A percentile compares a stretch with the other conserved stretches of the same genome.
Conservation (phyloP, 1,139 yeast genomes). For the Taphrina deformans region DNA sequence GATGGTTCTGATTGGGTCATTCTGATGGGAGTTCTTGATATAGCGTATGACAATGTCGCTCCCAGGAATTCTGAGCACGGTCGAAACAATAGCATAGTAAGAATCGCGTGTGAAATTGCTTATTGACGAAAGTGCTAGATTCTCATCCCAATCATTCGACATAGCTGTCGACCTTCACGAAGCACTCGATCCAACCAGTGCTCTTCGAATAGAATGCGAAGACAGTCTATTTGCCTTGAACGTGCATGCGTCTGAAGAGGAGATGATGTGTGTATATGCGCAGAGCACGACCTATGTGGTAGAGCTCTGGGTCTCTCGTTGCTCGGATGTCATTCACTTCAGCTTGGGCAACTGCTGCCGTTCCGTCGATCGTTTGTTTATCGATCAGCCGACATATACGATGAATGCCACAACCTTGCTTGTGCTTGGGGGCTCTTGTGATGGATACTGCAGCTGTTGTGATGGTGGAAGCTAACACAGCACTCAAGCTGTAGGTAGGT, state of each 20-base stretch:
- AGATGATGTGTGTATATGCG: no score
- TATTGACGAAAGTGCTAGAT: conserved; percentile 19
- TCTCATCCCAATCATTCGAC: conserved; percentile 29
- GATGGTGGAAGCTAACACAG: no score
- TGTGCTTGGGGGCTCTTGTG: not conserved
- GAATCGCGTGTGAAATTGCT: conserved; percentile 27
- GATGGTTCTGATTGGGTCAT: conserved; percentile 88
- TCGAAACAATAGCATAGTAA: conserved; percentile 9
- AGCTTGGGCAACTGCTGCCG: not conserved
- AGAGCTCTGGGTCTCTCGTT: not conserved
- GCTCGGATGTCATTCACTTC: not conserved
- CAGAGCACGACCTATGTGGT: not conserved
- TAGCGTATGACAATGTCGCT: conserved; percentile 74
- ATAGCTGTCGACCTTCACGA: not conserved
- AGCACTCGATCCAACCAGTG: not conserved
- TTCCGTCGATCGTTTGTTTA: not conserved
- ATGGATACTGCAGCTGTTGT: no score
- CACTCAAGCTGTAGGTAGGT: no score
- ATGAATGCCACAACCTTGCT: not conserved
- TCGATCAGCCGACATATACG: not conserved
- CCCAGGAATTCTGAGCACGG: conserved; percentile 60
- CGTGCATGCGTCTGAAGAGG: no score
- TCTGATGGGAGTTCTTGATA: conserved; percentile 82
- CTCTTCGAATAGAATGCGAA: no score
- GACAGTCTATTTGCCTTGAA: no score